Conservation (phyloP, 805 yeast species). For the Yarrowia divulgata region DNA sequence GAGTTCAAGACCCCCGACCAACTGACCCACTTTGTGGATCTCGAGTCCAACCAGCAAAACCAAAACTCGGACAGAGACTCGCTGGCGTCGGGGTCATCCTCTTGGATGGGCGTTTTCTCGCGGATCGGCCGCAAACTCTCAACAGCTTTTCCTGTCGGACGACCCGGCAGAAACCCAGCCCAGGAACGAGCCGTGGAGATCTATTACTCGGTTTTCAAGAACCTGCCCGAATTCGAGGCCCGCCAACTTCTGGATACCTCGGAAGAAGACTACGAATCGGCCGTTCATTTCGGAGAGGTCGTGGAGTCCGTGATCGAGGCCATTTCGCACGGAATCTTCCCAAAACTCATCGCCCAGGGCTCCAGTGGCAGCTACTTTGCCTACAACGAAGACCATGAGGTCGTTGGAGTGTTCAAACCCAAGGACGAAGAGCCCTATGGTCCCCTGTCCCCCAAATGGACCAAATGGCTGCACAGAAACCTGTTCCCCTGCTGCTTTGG, state of each 20-base stretch:
- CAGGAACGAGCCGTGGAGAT: constrained; percentile 50
- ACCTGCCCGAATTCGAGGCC: constrained; percentile 47
- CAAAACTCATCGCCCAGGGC: constrained; percentile 66
- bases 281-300: constrained; percentile 51
- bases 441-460: constrained; percentile 78
- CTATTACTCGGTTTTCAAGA: constrained; percentile 62
- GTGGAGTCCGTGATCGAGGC: constrained; percentile 57
- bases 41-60: constrained; percentile 11
- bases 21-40: constrained; percentile 20
- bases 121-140: constrained; percentile 17
- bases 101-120: constrained; percentile 27
- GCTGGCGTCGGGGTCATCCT: not conserved
- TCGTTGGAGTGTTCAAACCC: constrained; percentile 74
- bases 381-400: constrained; percentile 50
- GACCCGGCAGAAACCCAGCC: not conserved
- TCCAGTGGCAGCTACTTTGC: constrained; percentile 76
- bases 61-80: constrained; percentile 8
- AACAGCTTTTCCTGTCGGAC: constrained; percentile 1
- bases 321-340: constrained; percentile 57
- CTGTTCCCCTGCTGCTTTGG: constrained; percentile 82
- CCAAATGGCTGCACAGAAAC: constrained; percentile 78
- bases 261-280: constrained; percentile 49
- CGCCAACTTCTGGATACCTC: constrained; percentile 48
- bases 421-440: constrained; percentile 85
- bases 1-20: constrained; percentile 24